Percentiles rank a stretch among this genome's conserved stretches.
Conservation (phyloP, 805 yeast genomes). For the Danielozyma ontarioensis region DNA sequence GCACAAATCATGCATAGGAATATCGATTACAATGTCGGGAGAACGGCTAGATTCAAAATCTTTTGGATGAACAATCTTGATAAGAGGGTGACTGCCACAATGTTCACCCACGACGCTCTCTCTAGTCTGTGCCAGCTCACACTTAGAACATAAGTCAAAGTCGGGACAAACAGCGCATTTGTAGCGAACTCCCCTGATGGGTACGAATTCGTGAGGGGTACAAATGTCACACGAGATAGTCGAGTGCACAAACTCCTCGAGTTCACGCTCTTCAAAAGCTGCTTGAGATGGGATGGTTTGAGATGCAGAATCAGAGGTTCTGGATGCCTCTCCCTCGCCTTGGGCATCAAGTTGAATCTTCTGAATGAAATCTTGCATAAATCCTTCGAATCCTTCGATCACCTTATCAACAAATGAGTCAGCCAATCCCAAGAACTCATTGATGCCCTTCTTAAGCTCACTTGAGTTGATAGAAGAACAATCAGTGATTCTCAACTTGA, state of each 20-base stretch:
- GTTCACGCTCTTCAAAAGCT: no score
- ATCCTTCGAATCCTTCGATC: background rate
- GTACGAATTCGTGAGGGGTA: conserved; percentile 8
- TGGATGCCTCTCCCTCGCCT: background rate
- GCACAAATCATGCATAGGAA: background rate
- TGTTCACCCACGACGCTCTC: conserved; percentile 14
- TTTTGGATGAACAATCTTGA: conserved; percentile 8
- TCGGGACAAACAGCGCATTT: conserved; percentile 49
- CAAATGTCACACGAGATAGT: background rate
- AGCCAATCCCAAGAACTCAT: background rate
- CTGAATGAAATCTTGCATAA: background rate
- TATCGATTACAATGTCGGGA: background rate
- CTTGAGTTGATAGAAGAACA: background rate
- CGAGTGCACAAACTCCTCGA: background rate
- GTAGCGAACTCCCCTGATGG: conserved; percentile 44
- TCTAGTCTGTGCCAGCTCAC: conserved; percentile 16
- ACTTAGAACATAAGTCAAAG: conserved; percentile 46
- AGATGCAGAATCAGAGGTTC: background rate
- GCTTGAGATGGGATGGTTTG: no score
- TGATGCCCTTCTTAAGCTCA: background rate
- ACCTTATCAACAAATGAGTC: background rate
- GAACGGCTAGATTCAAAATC: conserved; percentile 12
- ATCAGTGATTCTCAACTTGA: conserved; percentile 29
- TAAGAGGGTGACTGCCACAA: conserved; percentile 22
- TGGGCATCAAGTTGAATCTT: no score